Percentiles rank a stretch among this genome's conserved stretches.
These are phyloP conservation scores for Neolentinus lepideus DNA, from an alignment of 1,284 basidiomycete species.

Conservation along the genomic window DNA sequence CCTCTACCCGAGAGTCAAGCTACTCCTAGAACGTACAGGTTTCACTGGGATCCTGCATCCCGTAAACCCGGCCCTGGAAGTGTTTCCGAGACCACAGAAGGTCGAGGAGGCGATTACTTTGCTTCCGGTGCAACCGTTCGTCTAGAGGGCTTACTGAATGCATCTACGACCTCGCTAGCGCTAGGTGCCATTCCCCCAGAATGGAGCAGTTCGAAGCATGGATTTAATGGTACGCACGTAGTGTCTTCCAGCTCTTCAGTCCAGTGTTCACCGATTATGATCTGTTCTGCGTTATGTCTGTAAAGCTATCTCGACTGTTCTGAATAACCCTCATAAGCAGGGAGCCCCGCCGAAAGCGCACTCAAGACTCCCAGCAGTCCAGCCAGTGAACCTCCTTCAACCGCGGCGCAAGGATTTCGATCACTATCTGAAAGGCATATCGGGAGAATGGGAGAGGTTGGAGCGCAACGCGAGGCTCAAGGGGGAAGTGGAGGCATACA, in stretches of 20 bases:
- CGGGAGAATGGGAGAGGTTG: constrained; percentile 73
- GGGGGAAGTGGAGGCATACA: constrained; percentile 35
- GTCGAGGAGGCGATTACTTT: constrained; percentile 38
- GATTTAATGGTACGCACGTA: constrained; percentile 60
- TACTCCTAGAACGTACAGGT: constrained; percentile 16
- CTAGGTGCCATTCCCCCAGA: constrained; percentile 44
- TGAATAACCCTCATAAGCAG: constrained; percentile 81
- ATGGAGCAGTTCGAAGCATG: constrained; percentile 74
- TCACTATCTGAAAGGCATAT: constrained; percentile 67
- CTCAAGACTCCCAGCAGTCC: constrained; percentile 66
- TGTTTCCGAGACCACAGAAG: constrained; percentile 19
- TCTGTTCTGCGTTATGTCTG: neutral
- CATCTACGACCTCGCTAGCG: constrained; percentile 31
- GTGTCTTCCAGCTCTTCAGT: neutral
- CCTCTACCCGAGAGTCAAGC: constrained; percentile 7
- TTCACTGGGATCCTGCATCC: constrained; percentile 18
- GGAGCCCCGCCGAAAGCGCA: constrained; percentile 84
- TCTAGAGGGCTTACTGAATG: constrained; percentile 28
- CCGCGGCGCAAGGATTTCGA: constrained; percentile 83
- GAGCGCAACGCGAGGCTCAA: constrained; percentile 43
- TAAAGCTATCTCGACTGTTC: constrained; percentile 64
- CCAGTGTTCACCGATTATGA: neutral
- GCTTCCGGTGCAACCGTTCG: constrained; percentile 24
- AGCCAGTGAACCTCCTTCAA: constrained; percentile 68
- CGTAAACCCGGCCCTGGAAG: constrained; percentile 19